phyloP scores from a whole-genome alignment of 257 asterid species.

The Solanum rostratum region DNA sequence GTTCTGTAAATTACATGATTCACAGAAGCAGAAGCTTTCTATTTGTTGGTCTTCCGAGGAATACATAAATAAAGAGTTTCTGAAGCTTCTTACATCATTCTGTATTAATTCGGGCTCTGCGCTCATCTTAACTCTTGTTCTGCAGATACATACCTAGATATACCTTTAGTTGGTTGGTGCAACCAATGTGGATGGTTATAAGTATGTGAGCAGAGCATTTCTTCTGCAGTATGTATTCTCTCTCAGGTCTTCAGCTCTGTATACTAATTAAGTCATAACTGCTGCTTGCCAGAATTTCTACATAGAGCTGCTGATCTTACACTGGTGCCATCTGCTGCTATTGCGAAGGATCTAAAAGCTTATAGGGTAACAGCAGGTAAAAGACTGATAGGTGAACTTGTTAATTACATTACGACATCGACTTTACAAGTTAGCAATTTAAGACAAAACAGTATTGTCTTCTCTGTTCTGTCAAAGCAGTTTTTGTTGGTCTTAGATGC shows the following conservation, averaged over 20 bases:
- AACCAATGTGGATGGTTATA: slow-evolving; percentile 89
- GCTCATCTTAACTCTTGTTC: slow-evolving; percentile 22
- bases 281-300: slow-evolving; percentile 56
- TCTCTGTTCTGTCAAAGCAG: neutral
- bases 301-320: slow-evolving; percentile 97
- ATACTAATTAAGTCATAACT: neutral
- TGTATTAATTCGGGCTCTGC: neutral
- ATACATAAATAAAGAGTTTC: neutral
- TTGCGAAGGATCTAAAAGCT: slow-evolving; percentile 77
- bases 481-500: neutral
- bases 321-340: slow-evolving; percentile 89
- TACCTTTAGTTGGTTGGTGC: slow-evolving; percentile 91
- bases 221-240: neutral
- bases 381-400: neutral
- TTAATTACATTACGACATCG: neutral
- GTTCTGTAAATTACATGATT: neutral
- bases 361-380: slow-evolving; percentile 81
- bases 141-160: slow-evolving; percentile 92
- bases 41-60: neutral
- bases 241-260: neutral
- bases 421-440: neutral
- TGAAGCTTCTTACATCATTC: neutral
- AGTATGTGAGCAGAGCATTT: slow-evolving; percentile 34
- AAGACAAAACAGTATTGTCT: neutral
- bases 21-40: neutral